Evolutionary conservation across 2,329 filamentous ascomycete species (phyloP), one percentile per base, ranked within the genome.

Genomic region (Clonostachys rhizophaga): DNA sequence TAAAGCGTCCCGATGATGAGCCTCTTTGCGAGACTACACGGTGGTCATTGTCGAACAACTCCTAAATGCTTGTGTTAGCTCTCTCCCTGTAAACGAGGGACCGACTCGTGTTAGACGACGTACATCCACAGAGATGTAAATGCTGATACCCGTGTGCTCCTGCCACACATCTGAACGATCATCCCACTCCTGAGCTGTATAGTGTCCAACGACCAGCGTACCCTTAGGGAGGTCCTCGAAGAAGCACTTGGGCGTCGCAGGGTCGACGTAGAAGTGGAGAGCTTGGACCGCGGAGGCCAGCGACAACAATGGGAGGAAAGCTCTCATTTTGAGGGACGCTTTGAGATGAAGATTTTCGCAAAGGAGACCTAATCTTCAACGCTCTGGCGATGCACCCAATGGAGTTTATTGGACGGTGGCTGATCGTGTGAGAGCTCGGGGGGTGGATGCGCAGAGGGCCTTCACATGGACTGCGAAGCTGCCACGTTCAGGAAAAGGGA

Each of bases 141-240:
- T 87, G 70, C 80, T 86, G 52, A 95, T 75, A 54, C 85, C 85
- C 53, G 84, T 77, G 65, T 94, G 88, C 62, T 86, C 76, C 46
- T 76, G 69, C 81, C 89, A 97, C 45, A 72, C 65, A 55, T 81
- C 79, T 48, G 75, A 71, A 55, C 84, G 72, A 49, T 88, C 80
- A 67, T 94, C 85, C 74, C 83, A 94, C 67, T 95, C 87, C 69
- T 94, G 86, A 44, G 90, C 89, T 47, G 79, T 83, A 76, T 91
- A 99, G 71, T 94, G 86, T 57, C 94, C 94, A 50, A 96, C 91
- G 47, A 99, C 92, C 49, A 99, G 75, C 13, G 94, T 97, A 68
- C 96, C 92, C 76, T 97, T 96, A 55, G 94, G 91, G 50, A 99
- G 81, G 70, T 97, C 92, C 74, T 99, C 94, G 72, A 88, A 95